Conservation (phyloP, 2,329 filamentous ascomycete species). For the Polychaeton citri region DNA sequence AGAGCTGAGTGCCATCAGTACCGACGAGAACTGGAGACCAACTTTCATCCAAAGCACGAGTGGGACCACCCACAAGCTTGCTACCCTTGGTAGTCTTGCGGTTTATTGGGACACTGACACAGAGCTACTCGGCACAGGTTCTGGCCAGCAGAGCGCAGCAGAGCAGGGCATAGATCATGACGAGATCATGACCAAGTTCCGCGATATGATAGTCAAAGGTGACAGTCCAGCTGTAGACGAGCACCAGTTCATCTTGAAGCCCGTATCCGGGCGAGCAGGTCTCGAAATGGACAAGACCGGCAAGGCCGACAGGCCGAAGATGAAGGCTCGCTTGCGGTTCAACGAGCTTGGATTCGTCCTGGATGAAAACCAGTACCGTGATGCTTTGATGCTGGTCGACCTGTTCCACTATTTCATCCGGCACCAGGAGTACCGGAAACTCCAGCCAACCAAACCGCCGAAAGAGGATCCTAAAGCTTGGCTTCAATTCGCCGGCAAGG, state of each 20-base stretch:
- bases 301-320: constrained; percentile 62
- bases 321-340: constrained; percentile 84
- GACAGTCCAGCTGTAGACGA: constrained; percentile 43
- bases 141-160: constrained; percentile 50
- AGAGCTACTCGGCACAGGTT: constrained; percentile 66
- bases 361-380: constrained; percentile 93
- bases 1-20: constrained; percentile 94
- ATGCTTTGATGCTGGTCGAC: constrained; percentile 95
- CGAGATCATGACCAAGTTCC: constrained; percentile 65
- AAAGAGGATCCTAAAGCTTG: constrained; percentile 88
- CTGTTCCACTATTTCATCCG: constrained; percentile 97
- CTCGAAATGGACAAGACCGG: constrained; percentile 92
- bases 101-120: constrained; percentile 98
- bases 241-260: constrained; percentile 91
- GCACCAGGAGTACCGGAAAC: constrained; percentile 91
- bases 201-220: constrained; percentile 62
- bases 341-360: constrained; percentile 97
- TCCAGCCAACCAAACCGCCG: constrained; percentile 71
- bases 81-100: constrained; percentile 75
- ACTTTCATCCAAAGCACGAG: constrained; percentile 87
- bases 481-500: constrained; percentile 81
- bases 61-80: constrained; percentile 80
- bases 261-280: constrained; percentile 88
- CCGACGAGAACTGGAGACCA: constrained; percentile 85
- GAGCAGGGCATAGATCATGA: constrained; percentile 55